Evolutionary conservation across 2,329 filamentous ascomycete species (phyloP).

Genomic region (Byssochlamys sp.): DNA sequence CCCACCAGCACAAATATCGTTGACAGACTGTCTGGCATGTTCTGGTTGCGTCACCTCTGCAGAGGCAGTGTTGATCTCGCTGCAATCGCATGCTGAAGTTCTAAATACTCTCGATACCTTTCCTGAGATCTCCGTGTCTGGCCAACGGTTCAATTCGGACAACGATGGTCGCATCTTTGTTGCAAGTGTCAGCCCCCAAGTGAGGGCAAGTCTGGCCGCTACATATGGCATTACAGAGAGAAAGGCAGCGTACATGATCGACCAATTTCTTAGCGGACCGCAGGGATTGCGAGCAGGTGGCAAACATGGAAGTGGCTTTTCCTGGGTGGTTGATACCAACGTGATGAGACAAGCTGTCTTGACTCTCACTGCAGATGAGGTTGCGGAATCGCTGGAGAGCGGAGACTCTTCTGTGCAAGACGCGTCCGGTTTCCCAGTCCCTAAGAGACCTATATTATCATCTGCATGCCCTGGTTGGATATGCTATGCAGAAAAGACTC

Average conservation of each 20-base stretch:
- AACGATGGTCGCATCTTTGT: slow-evolving; percentile 67
- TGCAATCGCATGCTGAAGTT: slow-evolving; percentile 90
- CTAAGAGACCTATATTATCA: slow-evolving; percentile 50
- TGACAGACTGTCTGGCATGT: slow-evolving; percentile 94
- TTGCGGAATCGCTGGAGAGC: slow-evolving; percentile 35
- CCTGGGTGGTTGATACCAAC: slow-evolving; percentile 87
- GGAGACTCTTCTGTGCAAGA: slow-evolving; percentile 6
- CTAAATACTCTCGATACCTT: slow-evolving; percentile 66
- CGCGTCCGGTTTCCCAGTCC: slow-evolving; percentile 13
- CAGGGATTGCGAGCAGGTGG: slow-evolving; percentile 62
- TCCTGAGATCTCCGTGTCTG: slow-evolving; percentile 31
- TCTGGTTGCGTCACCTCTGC: slow-evolving; percentile 96
- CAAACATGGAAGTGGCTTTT: slow-evolving; percentile 64
- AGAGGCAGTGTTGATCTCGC: slow-evolving; percentile 87
- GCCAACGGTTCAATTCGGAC: slow-evolving; percentile 35
- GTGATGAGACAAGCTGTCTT: slow-evolving; percentile 70
- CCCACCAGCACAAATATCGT: slow-evolving; percentile 77
- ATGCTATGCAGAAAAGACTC: slow-evolving; percentile 96
- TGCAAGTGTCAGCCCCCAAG: slow-evolving; percentile 85
- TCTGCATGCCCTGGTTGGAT: slow-evolving; percentile 96
- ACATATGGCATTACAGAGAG: slow-evolving; percentile 65
- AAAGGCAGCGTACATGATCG: slow-evolving; percentile 71
- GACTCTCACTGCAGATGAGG: slow-evolving; percentile 68
- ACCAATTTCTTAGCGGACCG: slow-evolving; percentile 64
- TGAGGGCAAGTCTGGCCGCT: slow-evolving; percentile 77